phyloP scores from a whole-genome alignment of 73 alveolate genomes.

The Paramecium biaurelia region DNA sequence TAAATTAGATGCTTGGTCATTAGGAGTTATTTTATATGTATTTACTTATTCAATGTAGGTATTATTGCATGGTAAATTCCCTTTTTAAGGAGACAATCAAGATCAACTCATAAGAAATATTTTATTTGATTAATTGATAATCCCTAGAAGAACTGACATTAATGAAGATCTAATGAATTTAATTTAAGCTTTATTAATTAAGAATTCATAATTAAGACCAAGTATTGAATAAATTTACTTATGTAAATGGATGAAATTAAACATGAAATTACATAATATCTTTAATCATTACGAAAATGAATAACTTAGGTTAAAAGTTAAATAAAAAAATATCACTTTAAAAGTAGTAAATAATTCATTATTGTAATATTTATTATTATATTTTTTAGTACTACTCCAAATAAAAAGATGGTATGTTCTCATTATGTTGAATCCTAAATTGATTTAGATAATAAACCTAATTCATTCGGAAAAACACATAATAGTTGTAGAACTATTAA shows the following conservation, averaged over 20 bases:
- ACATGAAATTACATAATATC: slow-evolving; percentile 25
- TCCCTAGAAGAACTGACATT: not conserved
- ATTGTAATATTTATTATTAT: not conserved
- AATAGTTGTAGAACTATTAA: not conserved
- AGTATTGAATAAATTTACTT: not conserved
- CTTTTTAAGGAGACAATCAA: slow-evolving; percentile 55
- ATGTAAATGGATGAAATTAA: slow-evolving; percentile 30
- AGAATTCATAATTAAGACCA: not conserved
- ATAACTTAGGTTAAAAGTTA: not conserved
- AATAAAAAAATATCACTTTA: not conserved
- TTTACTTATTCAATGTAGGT: not conserved
- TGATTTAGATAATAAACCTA: not conserved
- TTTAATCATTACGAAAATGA: slow-evolving; percentile 47
- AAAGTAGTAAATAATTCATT: not conserved
- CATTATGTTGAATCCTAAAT: not conserved
- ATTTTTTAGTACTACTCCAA: not conserved
- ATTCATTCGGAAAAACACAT: not conserved
- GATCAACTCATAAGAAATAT: not conserved
- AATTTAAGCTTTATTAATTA: not conserved
- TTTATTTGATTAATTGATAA: not conserved
- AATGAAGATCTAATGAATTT: not conserved
- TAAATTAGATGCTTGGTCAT: slow-evolving; percentile 80
- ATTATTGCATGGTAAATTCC: slow-evolving; percentile 76
- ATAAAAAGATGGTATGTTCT: not conserved
- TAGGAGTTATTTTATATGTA: slow-evolving; percentile 78